Percentiles rank a stretch among this genome's conserved stretches.
These are phyloP conservation scores for Penicillium sp. DNA, from an alignment of 2,329 filamentous ascomycete species.

Conservation along the genomic window DNA sequence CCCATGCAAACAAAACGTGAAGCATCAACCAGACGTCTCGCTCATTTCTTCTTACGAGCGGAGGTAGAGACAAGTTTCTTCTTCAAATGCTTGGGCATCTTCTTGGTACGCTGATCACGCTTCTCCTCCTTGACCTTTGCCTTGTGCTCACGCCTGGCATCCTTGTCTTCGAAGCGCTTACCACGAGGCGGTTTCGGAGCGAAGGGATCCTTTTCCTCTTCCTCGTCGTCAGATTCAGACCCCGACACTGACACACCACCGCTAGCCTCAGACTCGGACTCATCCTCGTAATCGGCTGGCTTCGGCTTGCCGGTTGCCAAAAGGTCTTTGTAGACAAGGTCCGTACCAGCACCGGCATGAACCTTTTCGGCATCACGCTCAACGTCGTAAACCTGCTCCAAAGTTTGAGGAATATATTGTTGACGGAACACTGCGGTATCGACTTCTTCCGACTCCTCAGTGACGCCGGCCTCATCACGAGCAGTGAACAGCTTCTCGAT, in stretches of 20 bases:
- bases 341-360: slow-evolving; percentile 67
- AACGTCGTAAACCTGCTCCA: slow-evolving; percentile 95
- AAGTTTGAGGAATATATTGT: slow-evolving; percentile 92
- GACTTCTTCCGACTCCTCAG: slow-evolving; percentile 57
- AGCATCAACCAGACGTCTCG: neutral
- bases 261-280: slow-evolving; percentile 34
- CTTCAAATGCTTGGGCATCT: slow-evolving; percentile 96
- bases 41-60: slow-evolving; percentile 38
- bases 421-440: slow-evolving; percentile 92
- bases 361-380: slow-evolving; percentile 85
- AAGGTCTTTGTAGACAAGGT: slow-evolving; percentile 82
- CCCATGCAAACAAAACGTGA: slow-evolving; percentile 14
- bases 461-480: slow-evolving; percentile 51
- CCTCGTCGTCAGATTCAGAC: slow-evolving; percentile 46
- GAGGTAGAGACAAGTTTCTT: slow-evolving; percentile 54
- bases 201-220: slow-evolving; percentile 51
- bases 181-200: slow-evolving; percentile 71
- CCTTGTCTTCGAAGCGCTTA: slow-evolving; percentile 87
- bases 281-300: slow-evolving; percentile 36
- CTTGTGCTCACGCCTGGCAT: slow-evolving; percentile 86
- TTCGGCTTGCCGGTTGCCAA: slow-evolving; percentile 63
- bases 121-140: slow-evolving; percentile 91
- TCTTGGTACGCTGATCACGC: slow-evolving; percentile 86
- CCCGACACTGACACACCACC: slow-evolving; percentile 38
- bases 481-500: slow-evolving; percentile 68